Base-by-base conservation (phyloP, 352 stramenopile genomes). In the Phytophthora europaea region DNA sequence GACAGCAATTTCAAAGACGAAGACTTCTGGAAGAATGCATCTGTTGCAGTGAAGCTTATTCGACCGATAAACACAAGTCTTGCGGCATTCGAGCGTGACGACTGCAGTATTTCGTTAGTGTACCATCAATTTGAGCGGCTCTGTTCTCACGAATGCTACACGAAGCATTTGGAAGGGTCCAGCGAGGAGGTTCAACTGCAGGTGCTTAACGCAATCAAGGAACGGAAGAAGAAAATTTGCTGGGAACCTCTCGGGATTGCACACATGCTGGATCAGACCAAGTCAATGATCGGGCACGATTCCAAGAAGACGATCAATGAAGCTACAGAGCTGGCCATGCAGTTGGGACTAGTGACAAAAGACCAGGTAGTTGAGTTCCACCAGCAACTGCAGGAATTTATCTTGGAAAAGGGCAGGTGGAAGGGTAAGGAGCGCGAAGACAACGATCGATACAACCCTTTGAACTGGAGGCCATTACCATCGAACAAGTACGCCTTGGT, bases 81-180 rank as follows among this genome's bases (percentile, higher is more conserved):
- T 5, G 67, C 58, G 40, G 36, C 23, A 36, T 73, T 69, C 38
- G 67, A 73, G 43, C 54, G 56, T n/a, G 67, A 69, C 52, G 40
- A 28, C 33, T 73, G 58, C 67, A 34, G 67, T 20, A 56, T 70
- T 36, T 73, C 67, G 9, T 6, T 73, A 6, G 56, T 73, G 13
- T 70, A 59, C 16, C 48, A 69, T 22, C 58, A 70, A 12, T 63
- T 73, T 58, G 15, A 59, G 28, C 40, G 59, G 67, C 40, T 73
- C 4, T 18, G 53, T 16, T 22, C 20, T 2, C 22, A 23, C 15
- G 22, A 22, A 23, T 22, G 38, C 51, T 28, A 28, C 23, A 28
- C 23, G 23, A 28, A 28, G 23, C 23, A 3, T 28, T 28, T 28
- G 23, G 23, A 28, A 28, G 23, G 23, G 23, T 28, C 23, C 23